Evolutionary conservation across 768 basidiomycete genomes (phyloP).

Genomic region (Royoungia palumana): DNA sequence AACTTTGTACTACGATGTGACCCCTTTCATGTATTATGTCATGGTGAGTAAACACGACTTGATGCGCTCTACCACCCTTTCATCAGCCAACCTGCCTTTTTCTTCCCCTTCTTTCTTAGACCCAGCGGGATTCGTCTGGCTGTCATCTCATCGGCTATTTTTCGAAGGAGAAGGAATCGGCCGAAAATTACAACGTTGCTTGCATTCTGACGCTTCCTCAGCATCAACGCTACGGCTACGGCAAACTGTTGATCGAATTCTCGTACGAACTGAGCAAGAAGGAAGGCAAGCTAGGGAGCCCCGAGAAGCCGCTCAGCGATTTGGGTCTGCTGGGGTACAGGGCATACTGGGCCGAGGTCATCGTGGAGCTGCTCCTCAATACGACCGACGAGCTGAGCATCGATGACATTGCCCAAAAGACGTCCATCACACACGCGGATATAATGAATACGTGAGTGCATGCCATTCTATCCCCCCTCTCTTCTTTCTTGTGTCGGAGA

Average conservation of each 20-base stretch:
- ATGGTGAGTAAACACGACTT: slow-evolving; percentile 58
- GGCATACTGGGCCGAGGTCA: slow-evolving; percentile 96
- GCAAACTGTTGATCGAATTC: slow-evolving; percentile 94
- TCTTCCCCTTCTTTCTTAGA: slow-evolving; percentile 37
- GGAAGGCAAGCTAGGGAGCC: slow-evolving; percentile 92
- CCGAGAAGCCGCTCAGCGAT: slow-evolving; percentile 96
- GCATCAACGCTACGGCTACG: slow-evolving; percentile 94
- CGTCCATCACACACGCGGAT: slow-evolving; percentile 91
- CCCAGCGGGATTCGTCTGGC: slow-evolving; percentile 81
- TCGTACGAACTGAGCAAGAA: slow-evolving; percentile 97
- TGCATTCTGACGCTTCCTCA: slow-evolving; percentile 99
- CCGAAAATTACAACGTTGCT: slow-evolving; percentile 97
- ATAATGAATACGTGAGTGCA: slow-evolving; percentile 94
- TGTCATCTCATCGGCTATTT: slow-evolving; percentile 98
- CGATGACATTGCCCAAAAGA: slow-evolving; percentile 96
- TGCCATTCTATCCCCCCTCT: slow-evolving; percentile 5
- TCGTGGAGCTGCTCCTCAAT: slow-evolving; percentile 82
- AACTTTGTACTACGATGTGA: slow-evolving; percentile 99
- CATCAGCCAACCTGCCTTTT: slow-evolving; percentile 6
- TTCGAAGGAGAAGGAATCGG: slow-evolving; percentile 98
- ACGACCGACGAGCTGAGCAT: slow-evolving; percentile 78
- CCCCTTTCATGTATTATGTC: slow-evolving; percentile 99
- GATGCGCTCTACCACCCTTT: slow-evolving; percentile 11
- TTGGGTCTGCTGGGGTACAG: slow-evolving; percentile 90
- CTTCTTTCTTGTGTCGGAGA: not conserved